phyloP scores from a whole-genome alignment of 1,284 basidiomycete species.

The Boletus albobrunnescens region DNA sequence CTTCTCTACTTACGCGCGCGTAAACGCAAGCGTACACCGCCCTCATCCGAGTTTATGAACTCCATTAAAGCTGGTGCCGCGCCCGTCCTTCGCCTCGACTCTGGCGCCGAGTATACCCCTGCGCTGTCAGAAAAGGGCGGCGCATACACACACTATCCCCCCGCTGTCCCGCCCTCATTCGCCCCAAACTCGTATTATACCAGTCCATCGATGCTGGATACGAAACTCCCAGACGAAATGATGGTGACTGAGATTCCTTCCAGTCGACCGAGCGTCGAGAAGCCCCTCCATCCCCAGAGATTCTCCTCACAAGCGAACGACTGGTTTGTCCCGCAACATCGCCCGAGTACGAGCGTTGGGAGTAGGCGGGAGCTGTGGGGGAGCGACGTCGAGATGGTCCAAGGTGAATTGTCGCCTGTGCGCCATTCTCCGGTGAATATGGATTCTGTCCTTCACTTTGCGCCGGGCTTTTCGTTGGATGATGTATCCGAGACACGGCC shows the following conservation, averaged over 20 bases:
- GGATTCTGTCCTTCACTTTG: slow-evolving; percentile 11
- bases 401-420: slow-evolving; percentile 6
- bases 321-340: background rate
- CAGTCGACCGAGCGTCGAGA: slow-evolving; percentile 18
- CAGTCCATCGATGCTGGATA: slow-evolving; percentile 6
- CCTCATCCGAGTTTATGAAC: slow-evolving; percentile 48
- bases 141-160: slow-evolving; percentile 1
- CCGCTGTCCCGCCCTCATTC: slow-evolving; percentile 4
- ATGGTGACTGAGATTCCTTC: slow-evolving; percentile 13
- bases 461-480: slow-evolving; percentile 12
- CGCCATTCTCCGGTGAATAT: slow-evolving; percentile 4
- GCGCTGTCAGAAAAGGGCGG: slow-evolving; percentile 19
- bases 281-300: slow-evolving; percentile 20
- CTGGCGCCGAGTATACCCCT: slow-evolving; percentile 17
- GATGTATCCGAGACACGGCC: background rate
- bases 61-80: slow-evolving; percentile 20
- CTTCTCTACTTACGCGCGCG: slow-evolving; percentile 37
- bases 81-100: slow-evolving; percentile 30
- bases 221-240: slow-evolving; percentile 16
- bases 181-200: slow-evolving; percentile 14
- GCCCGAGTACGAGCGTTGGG: slow-evolving; percentile 13
- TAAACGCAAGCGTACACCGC: slow-evolving; percentile 39
- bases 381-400: too few species aligned
- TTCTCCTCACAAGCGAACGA: slow-evolving; percentile 15
- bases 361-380: slow-evolving; percentile 22